These are phyloP conservation scores for Apophysomyces trapeziformis DNA, from an alignment of 371 early-diverging fungal species.

Conservation along the genomic window DNA sequence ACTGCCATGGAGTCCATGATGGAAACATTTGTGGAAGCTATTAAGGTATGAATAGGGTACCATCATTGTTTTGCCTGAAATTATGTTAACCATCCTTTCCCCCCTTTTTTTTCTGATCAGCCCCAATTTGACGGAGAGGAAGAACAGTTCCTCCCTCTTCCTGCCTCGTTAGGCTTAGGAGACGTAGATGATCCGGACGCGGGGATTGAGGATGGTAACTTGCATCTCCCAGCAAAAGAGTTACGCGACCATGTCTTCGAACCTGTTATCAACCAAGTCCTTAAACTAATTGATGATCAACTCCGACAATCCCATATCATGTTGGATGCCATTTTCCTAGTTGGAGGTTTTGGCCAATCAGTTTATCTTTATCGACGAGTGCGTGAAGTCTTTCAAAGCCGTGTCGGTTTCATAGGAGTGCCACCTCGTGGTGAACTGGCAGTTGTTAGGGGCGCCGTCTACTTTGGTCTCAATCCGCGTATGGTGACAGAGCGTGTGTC, in stretches of 20 bases:
- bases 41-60: constrained; percentile 40
- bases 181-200: constrained; percentile 58
- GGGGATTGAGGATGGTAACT: constrained; percentile 61
- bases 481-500: constrained; percentile 66
- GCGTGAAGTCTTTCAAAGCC: constrained; percentile 43
- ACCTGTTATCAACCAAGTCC: constrained; percentile 58
- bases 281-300: constrained; percentile 62
- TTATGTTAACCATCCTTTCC: neutral
- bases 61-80: constrained; percentile 8
- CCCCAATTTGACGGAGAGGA: constrained; percentile 67
- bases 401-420: constrained; percentile 58
- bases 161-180: constrained; percentile 57
- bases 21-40: constrained; percentile 48
- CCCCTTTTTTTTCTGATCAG: constrained; percentile 23
- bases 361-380: constrained; percentile 59
- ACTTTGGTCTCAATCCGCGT: constrained; percentile 61
- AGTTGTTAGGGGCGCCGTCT: constrained; percentile 56
- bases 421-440: constrained; percentile 60
- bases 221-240: constrained; percentile 58
- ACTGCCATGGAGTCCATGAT: constrained; percentile 55
- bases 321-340: constrained; percentile 60
- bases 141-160: constrained; percentile 58
- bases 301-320: constrained; percentile 47
- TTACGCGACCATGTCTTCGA: constrained; percentile 62
- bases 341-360: constrained; percentile 67